Conservation (phyloP, 768 basidiomycete species). For the Amanita thiersii region DNA sequence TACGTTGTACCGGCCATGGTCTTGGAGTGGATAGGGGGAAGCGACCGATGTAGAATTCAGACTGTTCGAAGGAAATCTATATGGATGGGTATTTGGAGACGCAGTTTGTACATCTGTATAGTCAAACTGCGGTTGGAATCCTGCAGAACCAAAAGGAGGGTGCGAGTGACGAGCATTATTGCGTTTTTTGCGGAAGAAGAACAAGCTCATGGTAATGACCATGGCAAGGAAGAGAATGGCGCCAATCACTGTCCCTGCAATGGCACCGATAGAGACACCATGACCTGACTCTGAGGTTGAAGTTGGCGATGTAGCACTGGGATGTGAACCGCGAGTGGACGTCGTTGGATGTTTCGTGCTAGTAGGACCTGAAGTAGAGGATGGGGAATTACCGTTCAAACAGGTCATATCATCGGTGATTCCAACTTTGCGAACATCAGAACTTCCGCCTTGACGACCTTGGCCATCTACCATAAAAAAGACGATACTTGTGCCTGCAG, state of each 20-base stretch:
- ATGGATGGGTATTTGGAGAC: not conserved
- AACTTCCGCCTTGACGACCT: conserved; percentile 50
- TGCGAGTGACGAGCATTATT: not conserved
- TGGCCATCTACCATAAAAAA: conserved; percentile 47
- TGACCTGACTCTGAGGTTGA: conserved; percentile 13
- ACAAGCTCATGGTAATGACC: conserved; percentile 40
- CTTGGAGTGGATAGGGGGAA: not conserved
- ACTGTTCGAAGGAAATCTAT: not conserved
- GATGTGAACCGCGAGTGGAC: conserved; percentile 14
- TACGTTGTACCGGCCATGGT: not conserved
- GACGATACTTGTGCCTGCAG: conserved; percentile 48
- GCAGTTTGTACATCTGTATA: not conserved
- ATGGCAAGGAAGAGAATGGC: conserved; percentile 45
- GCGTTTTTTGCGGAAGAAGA: conserved; percentile 33
- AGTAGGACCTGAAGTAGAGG: conserved; percentile 29
- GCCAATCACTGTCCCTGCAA: conserved; percentile 47
- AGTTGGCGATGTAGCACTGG: conserved; percentile 14
- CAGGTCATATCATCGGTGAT: conserved; percentile 42
- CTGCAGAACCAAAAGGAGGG: not conserved
- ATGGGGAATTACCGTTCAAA: conserved; percentile 42
- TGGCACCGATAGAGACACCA: conserved; percentile 32
- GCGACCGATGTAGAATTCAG: not conserved
- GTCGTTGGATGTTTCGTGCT: conserved; percentile 16
- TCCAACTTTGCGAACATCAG: conserved; percentile 41
- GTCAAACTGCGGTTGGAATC: not conserved